phyloP scores from a whole-genome alignment of 805 yeast genomes.

The Ogataea paraovalis region DNA sequence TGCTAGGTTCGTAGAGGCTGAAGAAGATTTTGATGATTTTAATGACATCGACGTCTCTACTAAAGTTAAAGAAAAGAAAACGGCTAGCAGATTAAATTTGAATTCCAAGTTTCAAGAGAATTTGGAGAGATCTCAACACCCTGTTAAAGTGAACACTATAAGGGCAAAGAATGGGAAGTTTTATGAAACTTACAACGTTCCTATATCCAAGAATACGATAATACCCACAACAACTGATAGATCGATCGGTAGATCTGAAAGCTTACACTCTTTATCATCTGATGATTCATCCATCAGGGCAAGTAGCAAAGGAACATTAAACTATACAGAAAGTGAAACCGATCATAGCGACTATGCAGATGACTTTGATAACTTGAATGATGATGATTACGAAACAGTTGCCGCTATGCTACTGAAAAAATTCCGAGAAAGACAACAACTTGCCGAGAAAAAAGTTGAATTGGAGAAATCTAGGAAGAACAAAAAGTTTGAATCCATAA shows the following conservation, averaged over 20 bases:
- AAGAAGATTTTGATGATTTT: slow-evolving; percentile 18
- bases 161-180: not conserved
- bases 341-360: slow-evolving; percentile 32
- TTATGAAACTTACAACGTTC: slow-evolving; percentile 4
- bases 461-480: slow-evolving; percentile 6
- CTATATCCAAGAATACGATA: slow-evolving; percentile 15
- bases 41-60: slow-evolving; percentile 15
- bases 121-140: not conserved
- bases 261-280: slow-evolving; percentile 24
- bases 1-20: slow-evolving; percentile 18
- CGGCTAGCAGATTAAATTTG: not conserved
- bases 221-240: slow-evolving; percentile 7
- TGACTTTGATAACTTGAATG: slow-evolving; percentile 23
- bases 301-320: slow-evolving; percentile 13
- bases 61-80: slow-evolving; percentile 5
- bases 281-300: slow-evolving; percentile 16
- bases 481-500: slow-evolving; percentile 7
- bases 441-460: slow-evolving; percentile 18
- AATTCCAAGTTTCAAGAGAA: not conserved
- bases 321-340: slow-evolving; percentile 27
- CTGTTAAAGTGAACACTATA: not conserved
- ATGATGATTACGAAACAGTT: slow-evolving; percentile 6
- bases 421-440: slow-evolving; percentile 15
- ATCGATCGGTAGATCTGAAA: slow-evolving; percentile 15
- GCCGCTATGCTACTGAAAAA: slow-evolving; percentile 7